Evolutionary conservation across 2,329 filamentous ascomycete genomes (phyloP).

Genomic region (Aureobasidium mangrovei): DNA sequence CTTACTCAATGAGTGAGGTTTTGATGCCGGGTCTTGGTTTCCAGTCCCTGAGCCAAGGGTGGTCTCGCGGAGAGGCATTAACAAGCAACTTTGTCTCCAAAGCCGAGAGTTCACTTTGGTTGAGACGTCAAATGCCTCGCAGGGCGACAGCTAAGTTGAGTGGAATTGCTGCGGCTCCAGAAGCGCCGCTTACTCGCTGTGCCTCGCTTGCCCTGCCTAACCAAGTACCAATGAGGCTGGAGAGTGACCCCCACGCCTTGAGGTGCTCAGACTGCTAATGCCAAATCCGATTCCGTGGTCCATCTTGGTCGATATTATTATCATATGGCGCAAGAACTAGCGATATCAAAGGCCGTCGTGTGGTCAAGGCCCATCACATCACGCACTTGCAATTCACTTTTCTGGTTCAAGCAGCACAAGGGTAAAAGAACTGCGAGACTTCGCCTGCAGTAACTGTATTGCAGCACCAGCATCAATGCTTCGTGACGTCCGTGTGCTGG

Average conservation of each 20-base stretch:
- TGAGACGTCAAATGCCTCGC: constrained; percentile 6
- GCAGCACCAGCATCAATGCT: constrained; percentile 4
- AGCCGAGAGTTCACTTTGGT: neutral
- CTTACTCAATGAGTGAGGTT: constrained; percentile 3
- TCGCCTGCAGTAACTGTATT: constrained; percentile 3
- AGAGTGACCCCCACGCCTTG: constrained; percentile 4
- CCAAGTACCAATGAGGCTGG: constrained; percentile 11
- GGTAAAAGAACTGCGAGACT: neutral
- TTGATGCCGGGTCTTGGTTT: neutral
- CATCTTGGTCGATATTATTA: neutral
- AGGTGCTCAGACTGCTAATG: constrained; percentile 1
- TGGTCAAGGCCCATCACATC: constrained; percentile 10
- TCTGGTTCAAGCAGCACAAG: neutral
- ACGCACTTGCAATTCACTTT: constrained; percentile 3
- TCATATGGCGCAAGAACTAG: constrained; percentile 9
- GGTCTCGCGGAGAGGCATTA: neutral
- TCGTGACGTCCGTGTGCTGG: constrained; percentile 11
- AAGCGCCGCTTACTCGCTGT: neutral
- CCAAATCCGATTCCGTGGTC: neutral
- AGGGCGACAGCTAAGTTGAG: neutral
- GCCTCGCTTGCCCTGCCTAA: constrained; percentile 11
- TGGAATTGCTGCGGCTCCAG: neutral
- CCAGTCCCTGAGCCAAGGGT: neutral
- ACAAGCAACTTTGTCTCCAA: neutral
- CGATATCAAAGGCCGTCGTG: neutral